These are phyloP conservation scores for Guadua angustifolia DNA, from an alignment of 176 grass and related monocot genomes.

Conservation along the genomic window DNA sequence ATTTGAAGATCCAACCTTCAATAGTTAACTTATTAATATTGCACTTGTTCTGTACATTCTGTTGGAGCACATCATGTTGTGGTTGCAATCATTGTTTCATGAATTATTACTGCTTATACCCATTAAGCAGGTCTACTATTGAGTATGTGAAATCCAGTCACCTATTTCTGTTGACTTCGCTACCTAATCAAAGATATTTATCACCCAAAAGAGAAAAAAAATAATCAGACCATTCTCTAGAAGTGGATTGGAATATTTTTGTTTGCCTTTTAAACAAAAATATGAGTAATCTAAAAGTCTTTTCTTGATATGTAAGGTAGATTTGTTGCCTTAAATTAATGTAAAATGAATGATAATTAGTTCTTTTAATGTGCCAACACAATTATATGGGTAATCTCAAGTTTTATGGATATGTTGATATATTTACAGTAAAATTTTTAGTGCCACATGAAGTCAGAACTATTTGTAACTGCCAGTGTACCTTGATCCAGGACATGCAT, in stretches of 20 bases:
- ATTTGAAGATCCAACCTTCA: neutral
- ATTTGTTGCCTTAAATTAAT: slow-evolving; percentile 1
- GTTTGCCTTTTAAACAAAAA: neutral
- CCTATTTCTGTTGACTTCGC: slow-evolving; percentile 5
- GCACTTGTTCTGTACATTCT: neutral
- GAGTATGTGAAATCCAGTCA: neutral
- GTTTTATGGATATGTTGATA: neutral
- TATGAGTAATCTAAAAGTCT: neutral
- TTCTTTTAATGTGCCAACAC: neutral
- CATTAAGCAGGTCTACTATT: slow-evolving; percentile 4
- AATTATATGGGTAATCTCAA: slow-evolving; percentile 25
- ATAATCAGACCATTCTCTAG: neutral
- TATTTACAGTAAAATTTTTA: slow-evolving; percentile 12
- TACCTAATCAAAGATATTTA: slow-evolving; percentile 18
- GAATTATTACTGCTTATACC: neutral
- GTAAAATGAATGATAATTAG: neutral
- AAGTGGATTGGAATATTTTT: neutral
- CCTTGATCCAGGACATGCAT: slow-evolving; percentile 77
- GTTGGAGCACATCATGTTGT: neutral
- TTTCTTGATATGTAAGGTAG: slow-evolving; percentile 13
- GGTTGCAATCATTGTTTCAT: neutral
- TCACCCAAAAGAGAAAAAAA: neutral
- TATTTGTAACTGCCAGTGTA: slow-evolving; percentile 8
- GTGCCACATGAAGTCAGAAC: neutral
- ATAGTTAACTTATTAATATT: neutral